These are phyloP conservation scores for Laguncularia racemosa DNA, from an alignment of 345 rosid species.

Conservation along the genomic window DNA sequence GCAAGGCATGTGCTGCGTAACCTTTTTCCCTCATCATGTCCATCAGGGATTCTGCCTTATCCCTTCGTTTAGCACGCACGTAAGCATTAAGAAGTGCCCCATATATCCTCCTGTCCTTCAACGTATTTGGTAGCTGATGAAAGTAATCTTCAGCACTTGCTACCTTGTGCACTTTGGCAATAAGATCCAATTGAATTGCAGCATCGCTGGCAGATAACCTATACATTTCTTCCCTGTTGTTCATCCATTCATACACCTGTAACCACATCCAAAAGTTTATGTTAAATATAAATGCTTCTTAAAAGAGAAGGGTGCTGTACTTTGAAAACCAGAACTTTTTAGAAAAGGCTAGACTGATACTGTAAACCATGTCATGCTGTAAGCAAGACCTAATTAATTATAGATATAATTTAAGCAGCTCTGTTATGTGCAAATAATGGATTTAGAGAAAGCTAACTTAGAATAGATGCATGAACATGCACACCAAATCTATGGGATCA, in stretches of 20 bases:
- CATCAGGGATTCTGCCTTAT: slow-evolving; percentile 64
- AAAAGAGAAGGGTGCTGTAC: too few species aligned
- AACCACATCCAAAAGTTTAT: neutral
- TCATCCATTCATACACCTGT: slow-evolving; percentile 95
- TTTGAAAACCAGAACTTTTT: neutral
- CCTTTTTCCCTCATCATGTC: slow-evolving; percentile 61
- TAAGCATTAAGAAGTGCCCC: slow-evolving; percentile 84
- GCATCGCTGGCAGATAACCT: slow-evolving; percentile 73
- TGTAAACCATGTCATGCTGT: too few species aligned
- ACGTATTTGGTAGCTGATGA: slow-evolving; percentile 35
- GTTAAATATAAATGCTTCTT: neutral
- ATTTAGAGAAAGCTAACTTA: too few species aligned
- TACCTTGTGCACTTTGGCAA: slow-evolving; percentile 75
- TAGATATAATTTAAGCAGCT: too few species aligned
- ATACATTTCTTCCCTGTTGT: slow-evolving; percentile 59
- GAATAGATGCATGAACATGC: too few species aligned
- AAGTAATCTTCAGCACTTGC: slow-evolving; percentile 66
- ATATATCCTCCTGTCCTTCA: slow-evolving; percentile 75
- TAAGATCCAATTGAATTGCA: slow-evolving; percentile 87
- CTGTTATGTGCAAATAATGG: too few species aligned
- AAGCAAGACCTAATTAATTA: too few species aligned
- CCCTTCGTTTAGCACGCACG: slow-evolving; percentile 47
- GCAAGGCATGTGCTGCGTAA: slow-evolving; percentile 54
- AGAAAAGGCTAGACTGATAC: neutral
- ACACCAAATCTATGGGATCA: too few species aligned